phyloP scores from a whole-genome alignment of 352 stramenopile species.

The Thalassiosira mediterranea region DNA sequence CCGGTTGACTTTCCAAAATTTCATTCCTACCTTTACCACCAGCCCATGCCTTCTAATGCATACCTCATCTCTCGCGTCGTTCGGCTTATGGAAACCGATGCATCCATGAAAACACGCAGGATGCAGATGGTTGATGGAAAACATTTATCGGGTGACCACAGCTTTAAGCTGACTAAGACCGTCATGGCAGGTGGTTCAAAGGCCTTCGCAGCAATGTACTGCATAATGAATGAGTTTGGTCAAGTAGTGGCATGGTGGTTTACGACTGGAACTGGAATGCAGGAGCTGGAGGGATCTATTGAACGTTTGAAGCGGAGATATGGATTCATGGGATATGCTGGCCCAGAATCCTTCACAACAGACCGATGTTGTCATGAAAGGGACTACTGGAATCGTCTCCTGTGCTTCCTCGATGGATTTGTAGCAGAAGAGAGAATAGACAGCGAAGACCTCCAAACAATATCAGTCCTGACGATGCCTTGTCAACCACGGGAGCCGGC shows the following conservation, averaged over 20 bases:
- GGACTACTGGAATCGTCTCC: neutral
- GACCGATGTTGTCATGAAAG: slow-evolving; percentile 27
- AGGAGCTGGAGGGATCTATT: slow-evolving; percentile 11
- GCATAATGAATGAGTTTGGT: slow-evolving; percentile 27
- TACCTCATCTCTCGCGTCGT: slow-evolving; percentile 18
- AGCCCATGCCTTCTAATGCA: neutral
- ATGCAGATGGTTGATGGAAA: slow-evolving; percentile 30
- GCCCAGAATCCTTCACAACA: neutral
- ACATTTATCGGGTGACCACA: slow-evolving; percentile 24
- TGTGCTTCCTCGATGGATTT: neutral
- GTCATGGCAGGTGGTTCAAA: slow-evolving; percentile 12
- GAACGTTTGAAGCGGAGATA: slow-evolving; percentile 3
- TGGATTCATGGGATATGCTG: neutral
- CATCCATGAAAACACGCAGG: neutral
- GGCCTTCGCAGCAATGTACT: slow-evolving; percentile 26
- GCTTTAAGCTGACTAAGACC: slow-evolving; percentile 30
- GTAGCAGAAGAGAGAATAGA: neutral
- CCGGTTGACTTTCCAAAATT: too few species aligned
- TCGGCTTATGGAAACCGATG: slow-evolving; percentile 1
- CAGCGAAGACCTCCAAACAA: neutral
- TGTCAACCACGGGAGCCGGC: too few species aligned
- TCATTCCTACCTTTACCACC: too few species aligned
- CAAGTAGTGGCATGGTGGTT: slow-evolving; percentile 24
- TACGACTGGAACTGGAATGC: slow-evolving; percentile 24
- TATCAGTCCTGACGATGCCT: slow-evolving; percentile 5